Base-by-base conservation (phyloP, 768 basidiomycete species). In the Austroboletus festivus region DNA sequence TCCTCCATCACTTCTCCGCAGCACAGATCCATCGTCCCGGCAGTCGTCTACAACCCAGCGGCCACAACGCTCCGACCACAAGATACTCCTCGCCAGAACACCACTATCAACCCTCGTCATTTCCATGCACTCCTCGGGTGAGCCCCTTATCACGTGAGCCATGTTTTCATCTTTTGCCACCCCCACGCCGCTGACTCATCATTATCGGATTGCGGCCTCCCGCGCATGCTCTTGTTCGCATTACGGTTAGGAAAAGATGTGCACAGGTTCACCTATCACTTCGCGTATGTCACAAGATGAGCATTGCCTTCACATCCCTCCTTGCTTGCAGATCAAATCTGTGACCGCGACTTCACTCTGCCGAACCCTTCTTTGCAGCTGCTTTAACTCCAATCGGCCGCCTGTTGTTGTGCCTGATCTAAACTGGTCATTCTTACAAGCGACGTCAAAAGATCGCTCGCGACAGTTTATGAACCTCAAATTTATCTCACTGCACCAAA, bases 401-500 rank as follows among this genome's bases (percentile, higher is more conserved):
- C 24, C 50, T 9, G 10, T 20, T 12, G 13, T 34, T 2, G 63
- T 64, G 46, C 64, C 64, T 68, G 66, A 68, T 65, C 63, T 54
- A 52, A 44, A 44, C 47, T 16, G 33, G 38, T 44, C 45, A 44
- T 41, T 22, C 23, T 31, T 44, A 9, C 53, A 67, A 57, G 58
- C 63, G 57, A 67, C 48, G 60, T 55, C 63, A 51, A 55, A n/a
- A 44, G 47, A 60, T 59, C 48, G 41, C 46, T 54, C 39, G 11
- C 26, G 44, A 38, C 47, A 42, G 37, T 16, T 34, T 23, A 57
- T 48, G 41, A 47, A 57, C 50, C 53, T 54, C 62, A 55, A 50
- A 46, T 47, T 57, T 64, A 67, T 60, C 54, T 44, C 40, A 52
- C 16, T 52, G 46, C 43, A 33, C 64, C 64, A 64, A 65, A 68